Percentiles rank a stretch among this genome's conserved stretches.
Conservation (phyloP, 164 flowering plant genomes). For the Tinospora cordifolia region DNA sequence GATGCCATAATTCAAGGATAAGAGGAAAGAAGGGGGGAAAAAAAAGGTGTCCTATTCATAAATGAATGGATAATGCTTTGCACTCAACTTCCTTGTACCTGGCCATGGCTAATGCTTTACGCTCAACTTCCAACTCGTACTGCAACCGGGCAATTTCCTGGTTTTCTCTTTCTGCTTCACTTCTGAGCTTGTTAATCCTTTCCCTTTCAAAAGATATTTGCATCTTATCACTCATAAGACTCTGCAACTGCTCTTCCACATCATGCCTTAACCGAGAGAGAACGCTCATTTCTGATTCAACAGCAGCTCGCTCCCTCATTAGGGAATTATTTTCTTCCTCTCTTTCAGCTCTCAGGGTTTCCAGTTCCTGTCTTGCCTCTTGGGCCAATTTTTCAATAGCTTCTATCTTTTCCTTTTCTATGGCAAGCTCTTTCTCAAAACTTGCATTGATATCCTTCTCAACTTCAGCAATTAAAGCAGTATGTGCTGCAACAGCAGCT, state of each 20-base stretch:
- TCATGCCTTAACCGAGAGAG: slow-evolving; percentile 65
- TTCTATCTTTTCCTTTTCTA: slow-evolving; percentile 67
- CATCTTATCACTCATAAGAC: slow-evolving; percentile 59
- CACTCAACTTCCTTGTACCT: slow-evolving; percentile 42
- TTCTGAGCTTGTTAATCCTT: slow-evolving; percentile 52
- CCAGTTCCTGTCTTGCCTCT: slow-evolving; percentile 68
- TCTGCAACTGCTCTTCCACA: slow-evolving; percentile 75
- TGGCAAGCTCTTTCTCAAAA: slow-evolving; percentile 65
- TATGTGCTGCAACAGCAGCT: slow-evolving; percentile 85
- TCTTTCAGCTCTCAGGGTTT: slow-evolving; percentile 59
- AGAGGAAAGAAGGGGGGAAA: background rate
- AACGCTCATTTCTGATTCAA: slow-evolving; percentile 86
- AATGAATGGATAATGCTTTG: too few species aligned
- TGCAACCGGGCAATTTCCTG: slow-evolving; percentile 64
- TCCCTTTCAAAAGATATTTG: slow-evolving; percentile 79
- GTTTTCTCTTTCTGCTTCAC: slow-evolving; percentile 72
- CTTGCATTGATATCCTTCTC: slow-evolving; percentile 74
- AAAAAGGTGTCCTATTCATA: background rate
- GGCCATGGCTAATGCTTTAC: slow-evolving; percentile 93
- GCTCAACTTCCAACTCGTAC: slow-evolving; percentile 88
- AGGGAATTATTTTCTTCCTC: slow-evolving; percentile 51
- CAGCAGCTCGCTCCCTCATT: slow-evolving; percentile 56
- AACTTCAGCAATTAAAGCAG: slow-evolving; percentile 82
- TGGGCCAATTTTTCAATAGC: slow-evolving; percentile 81
- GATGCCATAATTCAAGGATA: background rate